Evolutionary conservation across 257 asterid genomes (phyloP).

Genomic region (Thymus mandschuricus): DNA sequence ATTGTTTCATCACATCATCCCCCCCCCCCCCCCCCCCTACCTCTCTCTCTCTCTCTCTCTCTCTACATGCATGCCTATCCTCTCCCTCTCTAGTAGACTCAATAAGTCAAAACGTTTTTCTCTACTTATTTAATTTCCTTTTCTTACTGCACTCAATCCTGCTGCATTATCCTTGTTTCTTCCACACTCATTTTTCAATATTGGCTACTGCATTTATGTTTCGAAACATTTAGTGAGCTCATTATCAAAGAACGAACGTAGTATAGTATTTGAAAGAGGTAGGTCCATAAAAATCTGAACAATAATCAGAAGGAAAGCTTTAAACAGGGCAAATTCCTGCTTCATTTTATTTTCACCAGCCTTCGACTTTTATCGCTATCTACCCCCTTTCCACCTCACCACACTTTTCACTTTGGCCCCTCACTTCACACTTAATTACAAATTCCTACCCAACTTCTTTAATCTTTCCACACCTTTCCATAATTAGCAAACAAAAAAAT

Average conservation of each 20-base stretch:
- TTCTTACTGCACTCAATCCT: neutral
- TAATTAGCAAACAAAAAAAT: neutral
- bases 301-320: neutral
- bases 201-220: no score
- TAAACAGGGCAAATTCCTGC: conserved; percentile 22
- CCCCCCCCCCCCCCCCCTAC: neutral
- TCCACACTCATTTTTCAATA: no score
- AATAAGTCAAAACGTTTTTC: conserved; percentile 22
- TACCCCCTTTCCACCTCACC: neutral
- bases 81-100: neutral
- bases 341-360: neutral
- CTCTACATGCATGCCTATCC: neutral
- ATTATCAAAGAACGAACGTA: no score
- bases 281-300: conserved; percentile 15
- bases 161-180: neutral
- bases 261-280: neutral
- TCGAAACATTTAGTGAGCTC: no score
- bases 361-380: neutral
- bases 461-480: neutral
- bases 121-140: neutral
- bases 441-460: neutral
- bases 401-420: conserved; percentile 23
- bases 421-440: neutral
- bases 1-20: conserved; percentile 37
- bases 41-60: neutral